These are phyloP conservation scores for Aspergillus intermedius DNA, from an alignment of 2,329 filamentous ascomycete species.

Conservation along the genomic window DNA sequence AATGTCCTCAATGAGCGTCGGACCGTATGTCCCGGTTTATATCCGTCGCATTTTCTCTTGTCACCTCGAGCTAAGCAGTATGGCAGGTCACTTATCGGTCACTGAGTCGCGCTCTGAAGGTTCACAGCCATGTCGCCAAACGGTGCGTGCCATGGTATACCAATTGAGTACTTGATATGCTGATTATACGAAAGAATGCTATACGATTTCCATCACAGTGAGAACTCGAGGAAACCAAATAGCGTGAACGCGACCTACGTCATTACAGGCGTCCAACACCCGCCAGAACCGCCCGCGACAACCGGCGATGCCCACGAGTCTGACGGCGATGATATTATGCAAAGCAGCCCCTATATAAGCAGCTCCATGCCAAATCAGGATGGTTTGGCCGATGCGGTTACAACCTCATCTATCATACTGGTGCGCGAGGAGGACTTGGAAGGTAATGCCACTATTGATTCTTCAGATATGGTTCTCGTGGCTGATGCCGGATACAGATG, in stretches of 20 bases:
- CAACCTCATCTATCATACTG: conserved; percentile 57
- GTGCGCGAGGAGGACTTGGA: conserved; percentile 67
- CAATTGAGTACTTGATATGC: not conserved
- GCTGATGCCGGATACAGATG: conserved; percentile 42
- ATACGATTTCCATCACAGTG: conserved; percentile 72
- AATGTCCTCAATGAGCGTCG: conserved; percentile 70
- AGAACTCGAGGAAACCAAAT: conserved; percentile 67
- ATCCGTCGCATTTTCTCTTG: not conserved
- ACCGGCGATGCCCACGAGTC: conserved; percentile 36
- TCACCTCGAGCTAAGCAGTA: conserved; percentile 1
- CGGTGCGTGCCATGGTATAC: conserved; percentile 51
- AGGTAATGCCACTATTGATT: conserved; percentile 37
- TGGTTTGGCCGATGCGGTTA: conserved; percentile 44
- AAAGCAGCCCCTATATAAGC: conserved; percentile 59
- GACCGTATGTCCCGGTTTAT: conserved; percentile 48
- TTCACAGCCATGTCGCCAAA: conserved; percentile 84
- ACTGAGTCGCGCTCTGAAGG: conserved; percentile 72
- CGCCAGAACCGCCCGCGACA: conserved; percentile 23
- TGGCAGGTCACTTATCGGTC: conserved; percentile 76
- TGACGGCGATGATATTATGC: conserved; percentile 56
- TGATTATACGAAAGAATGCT: conserved; percentile 58
- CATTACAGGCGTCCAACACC: conserved; percentile 61
- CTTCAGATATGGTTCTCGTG: not conserved
- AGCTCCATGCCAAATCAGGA: conserved; percentile 58
- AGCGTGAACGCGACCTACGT: conserved; percentile 91